Evolutionary conservation across 352 stramenopile species (phyloP).

Genomic region (Thalassiosira mediterranea): DNA sequence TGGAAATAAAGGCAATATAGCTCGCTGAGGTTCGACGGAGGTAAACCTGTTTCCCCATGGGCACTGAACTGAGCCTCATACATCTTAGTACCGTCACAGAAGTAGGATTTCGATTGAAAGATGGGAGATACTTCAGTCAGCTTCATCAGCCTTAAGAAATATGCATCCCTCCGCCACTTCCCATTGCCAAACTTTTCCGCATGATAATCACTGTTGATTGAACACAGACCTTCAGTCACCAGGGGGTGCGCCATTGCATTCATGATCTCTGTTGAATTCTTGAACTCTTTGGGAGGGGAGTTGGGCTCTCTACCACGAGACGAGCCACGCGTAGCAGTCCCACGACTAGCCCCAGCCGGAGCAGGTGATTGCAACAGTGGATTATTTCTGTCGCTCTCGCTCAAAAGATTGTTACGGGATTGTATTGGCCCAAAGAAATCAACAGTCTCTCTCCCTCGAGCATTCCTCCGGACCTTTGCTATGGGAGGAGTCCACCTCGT

Average conservation of each 20-base stretch:
- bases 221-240: conserved; percentile 45
- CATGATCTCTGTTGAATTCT: conserved; percentile 49
- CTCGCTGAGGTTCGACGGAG: conserved; percentile 46
- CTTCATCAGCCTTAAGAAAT: conserved; percentile 47
- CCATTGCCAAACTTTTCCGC: conserved; percentile 29
- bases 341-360: too few relatives aligned
- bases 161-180: conserved; percentile 42
- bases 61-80: conserved; percentile 56
- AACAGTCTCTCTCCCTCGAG: conserved; percentile 1
- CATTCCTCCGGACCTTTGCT: conserved; percentile 18
- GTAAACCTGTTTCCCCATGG: conserved; percentile 35
- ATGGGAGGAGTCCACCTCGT: conserved; percentile 45
- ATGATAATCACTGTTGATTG: conserved; percentile 53
- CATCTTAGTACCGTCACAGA: conserved; percentile 40
- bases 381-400: too few relatives aligned
- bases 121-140: conserved; percentile 51
- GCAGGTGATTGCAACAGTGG: conserved; percentile 35
- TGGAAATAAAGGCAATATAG: conserved; percentile 53
- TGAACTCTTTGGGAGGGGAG: conserved; percentile 26
- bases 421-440: conserved; percentile 45
- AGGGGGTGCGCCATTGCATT: conserved; percentile 28
- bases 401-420: too few relatives aligned
- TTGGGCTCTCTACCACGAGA: too few relatives aligned
- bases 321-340: too few relatives aligned
- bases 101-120: conserved; percentile 52